Conservation (phyloP, 176 grass and related monocot species). For the Carex littledalei region DNA sequence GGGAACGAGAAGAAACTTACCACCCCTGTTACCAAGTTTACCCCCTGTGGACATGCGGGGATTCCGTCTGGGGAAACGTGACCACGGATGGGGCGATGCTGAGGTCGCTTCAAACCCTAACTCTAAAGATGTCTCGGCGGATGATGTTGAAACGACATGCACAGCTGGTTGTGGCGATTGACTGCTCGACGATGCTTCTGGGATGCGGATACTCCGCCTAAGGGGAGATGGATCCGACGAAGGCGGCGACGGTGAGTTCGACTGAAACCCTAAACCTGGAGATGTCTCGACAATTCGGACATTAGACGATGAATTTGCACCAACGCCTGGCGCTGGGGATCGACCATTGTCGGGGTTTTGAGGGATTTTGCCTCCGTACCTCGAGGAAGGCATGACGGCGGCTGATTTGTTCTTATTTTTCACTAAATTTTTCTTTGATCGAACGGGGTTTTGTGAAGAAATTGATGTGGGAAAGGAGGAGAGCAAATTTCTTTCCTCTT, state of each 20-base stretch:
- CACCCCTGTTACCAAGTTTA: not conserved
- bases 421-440: not conserved
- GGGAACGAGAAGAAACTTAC: not conserved
- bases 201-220: constrained; percentile 5
- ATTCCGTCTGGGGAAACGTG: not conserved
- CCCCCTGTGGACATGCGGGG: not conserved
- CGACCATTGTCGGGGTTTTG: not conserved
- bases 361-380: not conserved
- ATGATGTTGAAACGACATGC: not conserved
- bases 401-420: not conserved
- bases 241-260: not conserved
- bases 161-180: not conserved
- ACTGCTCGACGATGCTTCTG: not conserved
- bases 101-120: not conserved
- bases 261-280: not conserved
- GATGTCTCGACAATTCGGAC: not conserved
- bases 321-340: not conserved
- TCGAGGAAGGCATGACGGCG: not conserved
- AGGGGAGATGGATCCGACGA: constrained; percentile 11
- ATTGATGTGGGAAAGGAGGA: not conserved
- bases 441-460: not conserved
- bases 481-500: not conserved
- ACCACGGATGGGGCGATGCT: no score
- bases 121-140: not conserved
- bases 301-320: not conserved